phyloP scores from a whole-genome alignment of 208 protist species.

The Wallacemonas sp. region DNA sequence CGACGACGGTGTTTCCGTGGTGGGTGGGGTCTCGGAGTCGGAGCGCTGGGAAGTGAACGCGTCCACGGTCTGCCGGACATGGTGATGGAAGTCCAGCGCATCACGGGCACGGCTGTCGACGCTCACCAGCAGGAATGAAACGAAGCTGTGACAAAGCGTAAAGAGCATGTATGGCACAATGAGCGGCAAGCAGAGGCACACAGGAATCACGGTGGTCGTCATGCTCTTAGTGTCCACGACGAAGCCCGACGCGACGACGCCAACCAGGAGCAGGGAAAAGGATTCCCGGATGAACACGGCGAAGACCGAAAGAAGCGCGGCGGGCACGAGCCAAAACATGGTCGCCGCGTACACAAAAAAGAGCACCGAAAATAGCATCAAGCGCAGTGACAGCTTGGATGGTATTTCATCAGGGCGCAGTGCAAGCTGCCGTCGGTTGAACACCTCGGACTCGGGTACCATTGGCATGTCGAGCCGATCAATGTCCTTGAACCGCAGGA shows the following conservation, averaged over 20 bases:
- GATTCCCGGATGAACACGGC: conserved; percentile 9
- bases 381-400: conserved; percentile 32
- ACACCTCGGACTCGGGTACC: conserved; percentile 26
- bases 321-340: conserved; percentile 13
- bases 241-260: conserved; percentile 14
- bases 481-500: conserved; percentile 33
- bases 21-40: neutral
- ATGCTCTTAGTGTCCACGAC: neutral
- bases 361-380: conserved; percentile 50
- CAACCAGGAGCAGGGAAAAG: conserved; percentile 12
- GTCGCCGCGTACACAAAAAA: conserved; percentile 40
- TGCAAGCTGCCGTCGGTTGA: conserved; percentile 47
- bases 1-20: too few species aligned
- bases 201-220: conserved; percentile 5
- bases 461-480: conserved; percentile 44
- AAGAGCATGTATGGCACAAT: neutral
- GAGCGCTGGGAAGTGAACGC: neutral
- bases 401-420: conserved; percentile 36
- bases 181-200: conserved; percentile 1
- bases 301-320: conserved; percentile 11
- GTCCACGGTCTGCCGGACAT: conserved; percentile 31
- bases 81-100: conserved; percentile 27
- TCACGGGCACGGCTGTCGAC: conserved; percentile 9
- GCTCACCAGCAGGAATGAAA: neutral
- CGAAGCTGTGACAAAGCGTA: neutral